Conservation (phyloP, 495 filamentous ascomycete genomes). For the Amorphotheca resinae region DNA sequence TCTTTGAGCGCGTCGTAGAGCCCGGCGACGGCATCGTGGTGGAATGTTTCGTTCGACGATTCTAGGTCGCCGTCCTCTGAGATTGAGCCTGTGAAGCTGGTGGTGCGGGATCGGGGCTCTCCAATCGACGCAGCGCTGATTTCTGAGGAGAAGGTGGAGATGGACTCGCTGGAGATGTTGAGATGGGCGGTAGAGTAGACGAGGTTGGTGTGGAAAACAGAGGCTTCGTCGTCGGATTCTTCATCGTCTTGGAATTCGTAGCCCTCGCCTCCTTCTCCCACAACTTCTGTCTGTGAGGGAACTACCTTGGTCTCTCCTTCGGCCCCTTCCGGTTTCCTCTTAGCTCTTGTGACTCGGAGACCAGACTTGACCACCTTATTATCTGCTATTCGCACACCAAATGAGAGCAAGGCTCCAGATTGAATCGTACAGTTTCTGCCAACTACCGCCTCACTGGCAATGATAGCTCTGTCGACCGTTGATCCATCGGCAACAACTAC, state of each 20-base stretch:
- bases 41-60: conserved; percentile 59
- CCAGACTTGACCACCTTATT: conserved; percentile 35
- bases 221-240: conserved; percentile 32
- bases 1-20: conserved; percentile 71
- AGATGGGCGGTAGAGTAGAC: conserved; percentile 59
- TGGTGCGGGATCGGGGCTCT: conserved; percentile 30
- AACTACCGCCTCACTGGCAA: conserved; percentile 57
- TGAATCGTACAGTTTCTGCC: conserved; percentile 58
- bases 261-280: conserved; percentile 45
- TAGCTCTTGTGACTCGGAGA: conserved; percentile 43
- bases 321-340: conserved; percentile 30
- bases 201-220: conserved; percentile 28
- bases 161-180: conserved; percentile 62
- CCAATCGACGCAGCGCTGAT: conserved; percentile 24
- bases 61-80: conserved; percentile 31
- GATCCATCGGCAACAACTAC: conserved; percentile 61
- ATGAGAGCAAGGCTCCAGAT: conserved; percentile 68
- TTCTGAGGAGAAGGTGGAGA: conserved; percentile 45
- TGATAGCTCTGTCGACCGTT: conserved; percentile 56
- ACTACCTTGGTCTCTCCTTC: conserved; percentile 20
- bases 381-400: conserved; percentile 57
- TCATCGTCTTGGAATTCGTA: conserved; percentile 36
- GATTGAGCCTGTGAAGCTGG: conserved; percentile 30
- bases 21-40: conserved; percentile 73
- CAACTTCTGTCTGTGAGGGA: conserved; percentile 39